Conservation (phyloP, 441 rosid species). For the Hypseocharis bilobata region DNA sequence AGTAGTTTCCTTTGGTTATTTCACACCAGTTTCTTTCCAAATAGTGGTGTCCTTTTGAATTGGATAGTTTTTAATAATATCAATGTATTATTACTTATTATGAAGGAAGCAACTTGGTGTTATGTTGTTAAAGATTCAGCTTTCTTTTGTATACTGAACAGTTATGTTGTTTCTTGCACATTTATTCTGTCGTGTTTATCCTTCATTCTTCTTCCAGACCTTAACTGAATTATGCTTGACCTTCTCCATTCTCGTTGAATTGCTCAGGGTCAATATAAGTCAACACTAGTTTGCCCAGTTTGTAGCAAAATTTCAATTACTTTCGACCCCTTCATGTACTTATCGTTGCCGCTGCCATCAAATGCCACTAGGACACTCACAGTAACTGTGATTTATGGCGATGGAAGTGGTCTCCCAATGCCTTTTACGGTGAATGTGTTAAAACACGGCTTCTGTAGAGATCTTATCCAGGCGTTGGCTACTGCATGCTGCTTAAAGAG, state of each 20-base stretch:
- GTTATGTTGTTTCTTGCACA: background rate
- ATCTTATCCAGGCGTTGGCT: slow-evolving; percentile 50
- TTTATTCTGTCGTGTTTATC: background rate
- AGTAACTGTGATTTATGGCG: slow-evolving; percentile 46
- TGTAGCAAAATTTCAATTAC: slow-evolving; percentile 61
- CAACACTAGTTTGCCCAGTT: slow-evolving; percentile 64
- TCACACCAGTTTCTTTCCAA: background rate
- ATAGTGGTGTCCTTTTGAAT: background rate
- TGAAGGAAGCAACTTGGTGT: slow-evolving; percentile 5
- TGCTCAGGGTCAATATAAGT: slow-evolving; percentile 67
- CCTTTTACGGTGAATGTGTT: slow-evolving; percentile 48
- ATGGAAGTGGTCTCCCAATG: slow-evolving; percentile 42
- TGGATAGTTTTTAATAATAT: background rate
- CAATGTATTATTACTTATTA: background rate
- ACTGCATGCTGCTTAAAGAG: slow-evolving; percentile 49
- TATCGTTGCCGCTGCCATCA: slow-evolving; percentile 64
- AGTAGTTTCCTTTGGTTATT: too few species aligned
- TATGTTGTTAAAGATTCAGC: background rate
- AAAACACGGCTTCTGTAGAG: slow-evolving; percentile 56
- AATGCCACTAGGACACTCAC: slow-evolving; percentile 54
- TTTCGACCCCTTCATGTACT: slow-evolving; percentile 70
- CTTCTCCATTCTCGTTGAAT: slow-evolving; percentile 2
- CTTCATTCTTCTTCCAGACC: background rate
- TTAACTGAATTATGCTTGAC: background rate
- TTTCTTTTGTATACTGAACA: background rate